Percentiles rank a stretch among this genome's conserved stretches.
Conservation (phyloP, 495 filamentous ascomycete species). For the Talaromyces adpressus region DNA sequence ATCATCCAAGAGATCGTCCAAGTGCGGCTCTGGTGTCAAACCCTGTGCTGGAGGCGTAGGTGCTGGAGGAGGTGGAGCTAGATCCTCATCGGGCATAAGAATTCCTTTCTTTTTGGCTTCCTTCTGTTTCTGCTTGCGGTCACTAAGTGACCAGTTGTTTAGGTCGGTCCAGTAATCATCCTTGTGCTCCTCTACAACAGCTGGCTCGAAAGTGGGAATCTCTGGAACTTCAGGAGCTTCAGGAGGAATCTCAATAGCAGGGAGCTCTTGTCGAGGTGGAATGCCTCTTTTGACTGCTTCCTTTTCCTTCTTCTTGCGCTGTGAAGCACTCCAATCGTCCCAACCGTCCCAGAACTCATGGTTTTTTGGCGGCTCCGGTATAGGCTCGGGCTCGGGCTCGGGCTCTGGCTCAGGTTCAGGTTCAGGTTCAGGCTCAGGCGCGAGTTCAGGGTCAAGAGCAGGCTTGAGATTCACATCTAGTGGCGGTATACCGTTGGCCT, state of each 20-base stretch:
- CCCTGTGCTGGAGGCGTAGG: constrained; percentile 45
- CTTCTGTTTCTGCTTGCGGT: constrained; percentile 16
- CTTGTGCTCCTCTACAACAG: constrained; percentile 10
- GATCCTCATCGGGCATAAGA: background rate
- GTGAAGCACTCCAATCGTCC: constrained; percentile 28
- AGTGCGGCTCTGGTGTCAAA: constrained; percentile 36
- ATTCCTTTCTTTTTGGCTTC: constrained; percentile 15
- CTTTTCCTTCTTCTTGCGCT: constrained; percentile 42
- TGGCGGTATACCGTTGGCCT: constrained; percentile 10
- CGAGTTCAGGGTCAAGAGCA: constrained; percentile 9
- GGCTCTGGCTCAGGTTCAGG: constrained; percentile 19
- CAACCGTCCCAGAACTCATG: constrained; percentile 22
- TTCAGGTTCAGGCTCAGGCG: constrained; percentile 1
- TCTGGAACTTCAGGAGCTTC: constrained; percentile 6
- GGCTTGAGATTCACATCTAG: background rate
- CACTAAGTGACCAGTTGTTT: constrained; percentile 8
- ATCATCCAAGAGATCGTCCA: constrained; percentile 20
- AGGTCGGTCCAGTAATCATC: constrained; percentile 3
- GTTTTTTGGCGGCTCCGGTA: constrained; percentile 21
- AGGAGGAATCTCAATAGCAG: constrained; percentile 6
- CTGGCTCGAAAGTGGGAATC: background rate
- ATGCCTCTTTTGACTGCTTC: constrained; percentile 23
- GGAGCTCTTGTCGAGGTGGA: constrained; percentile 12
- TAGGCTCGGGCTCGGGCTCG: constrained; percentile 18
- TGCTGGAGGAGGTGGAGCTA: constrained; percentile 41